These are phyloP conservation scores for Acacia crassicarpa DNA, from an alignment of 306 rosid species.

Conservation along the genomic window DNA sequence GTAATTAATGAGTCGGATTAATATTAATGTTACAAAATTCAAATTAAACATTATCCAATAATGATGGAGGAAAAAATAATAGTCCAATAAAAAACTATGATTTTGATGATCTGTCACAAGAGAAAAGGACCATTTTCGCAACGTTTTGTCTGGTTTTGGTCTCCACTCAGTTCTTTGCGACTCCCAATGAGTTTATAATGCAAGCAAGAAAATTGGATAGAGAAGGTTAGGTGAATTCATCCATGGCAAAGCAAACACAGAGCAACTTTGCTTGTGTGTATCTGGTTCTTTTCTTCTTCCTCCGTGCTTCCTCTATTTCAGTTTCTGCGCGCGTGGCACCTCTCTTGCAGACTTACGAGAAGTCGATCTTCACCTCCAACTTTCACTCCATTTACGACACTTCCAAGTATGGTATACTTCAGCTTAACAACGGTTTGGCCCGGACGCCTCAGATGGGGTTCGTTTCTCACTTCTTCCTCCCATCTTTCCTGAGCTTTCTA, in stretches of 20 bases:
- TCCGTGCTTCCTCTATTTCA: conserved; percentile 36
- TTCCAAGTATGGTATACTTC: conserved; percentile 72
- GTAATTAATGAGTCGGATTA: too few relatives aligned
- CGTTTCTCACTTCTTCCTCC: conserved; percentile 24
- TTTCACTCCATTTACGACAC: conserved; percentile 64
- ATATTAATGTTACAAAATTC: neutral
- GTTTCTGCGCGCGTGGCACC: conserved; percentile 43
- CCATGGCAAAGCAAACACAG: conserved; percentile 51
- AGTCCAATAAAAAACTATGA: neutral
- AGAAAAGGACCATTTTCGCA: neutral
- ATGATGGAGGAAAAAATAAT: neutral
- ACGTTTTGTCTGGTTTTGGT: neutral
- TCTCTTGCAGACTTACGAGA: conserved; percentile 51
- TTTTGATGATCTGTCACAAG: neutral
- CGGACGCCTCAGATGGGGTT: conserved; percentile 97
- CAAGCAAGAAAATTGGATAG: neutral
- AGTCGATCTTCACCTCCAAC: conserved; percentile 49
- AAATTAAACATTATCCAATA: neutral
- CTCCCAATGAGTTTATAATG: neutral
- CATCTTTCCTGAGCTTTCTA: neutral
- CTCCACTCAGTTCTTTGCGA: neutral
- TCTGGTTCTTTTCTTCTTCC: conserved; percentile 28
- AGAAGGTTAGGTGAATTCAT: neutral
- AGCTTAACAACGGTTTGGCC: conserved; percentile 85
- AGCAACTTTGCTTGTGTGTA: conserved; percentile 21